Evolutionary conservation across 441 rosid genomes (phyloP).

Genomic region (Gossypium davidsonii): DNA sequence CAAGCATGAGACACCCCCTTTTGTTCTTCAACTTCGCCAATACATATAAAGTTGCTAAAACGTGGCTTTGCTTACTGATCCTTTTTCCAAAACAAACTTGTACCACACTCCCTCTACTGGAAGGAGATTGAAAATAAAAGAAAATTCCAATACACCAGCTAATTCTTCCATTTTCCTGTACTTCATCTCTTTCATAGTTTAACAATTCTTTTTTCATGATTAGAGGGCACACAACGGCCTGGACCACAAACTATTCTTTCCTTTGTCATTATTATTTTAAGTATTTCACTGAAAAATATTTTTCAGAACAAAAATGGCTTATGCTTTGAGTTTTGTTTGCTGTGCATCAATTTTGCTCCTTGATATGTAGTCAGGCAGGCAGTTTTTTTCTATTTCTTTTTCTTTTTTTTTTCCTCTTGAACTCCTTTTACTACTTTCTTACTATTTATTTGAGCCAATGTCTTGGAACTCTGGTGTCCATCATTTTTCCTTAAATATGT

Average conservation of each 20-base stretch:
- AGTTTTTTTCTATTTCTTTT: background rate
- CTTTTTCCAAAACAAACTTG: background rate
- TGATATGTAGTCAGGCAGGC: background rate
- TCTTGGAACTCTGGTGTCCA: background rate
- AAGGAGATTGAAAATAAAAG: background rate
- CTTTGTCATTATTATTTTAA: background rate
- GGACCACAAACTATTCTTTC: background rate
- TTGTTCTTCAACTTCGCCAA: too few species aligned
- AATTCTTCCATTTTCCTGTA: background rate
- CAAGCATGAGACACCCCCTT: too few species aligned
- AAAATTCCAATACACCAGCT: background rate
- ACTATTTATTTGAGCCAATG: background rate
- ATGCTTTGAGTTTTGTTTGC: background rate
- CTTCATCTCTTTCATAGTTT: background rate
- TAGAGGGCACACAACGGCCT: background rate
- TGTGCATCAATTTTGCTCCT: background rate
- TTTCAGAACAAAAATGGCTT: background rate
- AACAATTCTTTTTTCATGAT: background rate
- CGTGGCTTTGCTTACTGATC: background rate
- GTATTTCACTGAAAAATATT: background rate
- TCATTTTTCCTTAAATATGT: background rate
- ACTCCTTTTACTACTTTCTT: background rate
- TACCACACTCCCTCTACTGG: background rate
- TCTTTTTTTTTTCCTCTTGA: background rate
- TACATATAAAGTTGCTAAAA: background rate